These are phyloP conservation scores for Sarocladium strictum DNA, from an alignment of 2,329 filamentous ascomycete species.

Conservation along the genomic window DNA sequence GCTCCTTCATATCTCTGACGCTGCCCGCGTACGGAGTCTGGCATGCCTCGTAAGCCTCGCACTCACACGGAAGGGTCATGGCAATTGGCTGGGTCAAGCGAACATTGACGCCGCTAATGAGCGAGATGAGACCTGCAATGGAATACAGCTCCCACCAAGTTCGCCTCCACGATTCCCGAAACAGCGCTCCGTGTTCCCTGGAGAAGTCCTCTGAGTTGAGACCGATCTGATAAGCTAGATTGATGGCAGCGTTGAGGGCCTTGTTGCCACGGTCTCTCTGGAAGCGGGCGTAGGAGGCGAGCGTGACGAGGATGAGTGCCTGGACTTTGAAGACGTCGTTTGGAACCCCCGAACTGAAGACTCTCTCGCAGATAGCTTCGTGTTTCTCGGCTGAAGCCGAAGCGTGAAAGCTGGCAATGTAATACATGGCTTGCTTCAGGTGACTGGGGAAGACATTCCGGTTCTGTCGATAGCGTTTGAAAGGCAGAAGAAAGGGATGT, in stretches of 20 bases:
- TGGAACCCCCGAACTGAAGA: slow-evolving; percentile 1
- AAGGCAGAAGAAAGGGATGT: slow-evolving; percentile 12
- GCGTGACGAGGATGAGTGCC: slow-evolving; percentile 10
- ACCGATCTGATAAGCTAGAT: slow-evolving; percentile 8
- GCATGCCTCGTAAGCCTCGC: slow-evolving; percentile 8
- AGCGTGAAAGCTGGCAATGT: slow-evolving; percentile 9
- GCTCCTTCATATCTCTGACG: slow-evolving; percentile 1
- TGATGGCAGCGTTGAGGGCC: slow-evolving; percentile 10
- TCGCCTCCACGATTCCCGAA: slow-evolving; percentile 8
- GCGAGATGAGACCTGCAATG: slow-evolving; percentile 8
- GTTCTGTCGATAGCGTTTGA: neutral
- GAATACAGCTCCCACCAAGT: slow-evolving; percentile 9
- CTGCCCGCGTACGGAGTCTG: slow-evolving; percentile 2
- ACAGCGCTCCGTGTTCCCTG: neutral
- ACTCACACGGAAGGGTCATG: slow-evolving; percentile 8
- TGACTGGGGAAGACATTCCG: neutral
- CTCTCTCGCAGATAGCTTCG: neutral
- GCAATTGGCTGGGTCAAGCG: slow-evolving; percentile 1
- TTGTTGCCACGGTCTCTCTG: slow-evolving; percentile 9
- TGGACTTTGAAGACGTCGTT: slow-evolving; percentile 12
- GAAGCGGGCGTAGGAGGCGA: slow-evolving; percentile 11
- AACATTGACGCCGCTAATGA: neutral
- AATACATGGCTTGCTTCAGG: slow-evolving; percentile 11
- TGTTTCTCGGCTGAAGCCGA: neutral
- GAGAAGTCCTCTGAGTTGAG: slow-evolving; percentile 1